These are phyloP conservation scores for Sarocladiaceae sp. DNA, from an alignment of 2,329 filamentous ascomycete species.

Conservation along the genomic window DNA sequence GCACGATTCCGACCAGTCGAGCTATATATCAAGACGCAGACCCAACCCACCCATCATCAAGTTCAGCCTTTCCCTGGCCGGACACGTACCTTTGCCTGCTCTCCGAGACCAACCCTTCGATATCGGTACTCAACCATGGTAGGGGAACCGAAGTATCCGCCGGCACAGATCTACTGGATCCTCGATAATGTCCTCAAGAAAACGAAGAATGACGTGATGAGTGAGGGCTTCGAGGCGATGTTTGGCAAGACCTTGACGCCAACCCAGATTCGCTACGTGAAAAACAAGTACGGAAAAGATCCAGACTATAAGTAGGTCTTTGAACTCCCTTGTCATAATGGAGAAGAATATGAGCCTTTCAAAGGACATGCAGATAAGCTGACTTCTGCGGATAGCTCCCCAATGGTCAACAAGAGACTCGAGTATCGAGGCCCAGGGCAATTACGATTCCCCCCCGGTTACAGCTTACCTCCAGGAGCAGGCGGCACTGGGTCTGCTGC, in stretches of 20 bases:
- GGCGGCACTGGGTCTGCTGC: too few species aligned
- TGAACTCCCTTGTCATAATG: not conserved
- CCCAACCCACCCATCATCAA: too few species aligned
- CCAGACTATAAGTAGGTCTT: slow-evolving; percentile 30
- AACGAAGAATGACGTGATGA: slow-evolving; percentile 20
- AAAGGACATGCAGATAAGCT: not conserved
- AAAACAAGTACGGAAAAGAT: slow-evolving; percentile 34
- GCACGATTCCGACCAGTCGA: too few species aligned
- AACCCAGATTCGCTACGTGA: slow-evolving; percentile 33
- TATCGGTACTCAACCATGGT: slow-evolving; percentile 27
- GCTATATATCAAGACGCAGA: too few species aligned
- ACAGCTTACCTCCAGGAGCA: not conserved
- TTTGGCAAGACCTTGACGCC: slow-evolving; percentile 24
- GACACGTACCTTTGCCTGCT: too few species aligned
- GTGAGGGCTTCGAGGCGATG: slow-evolving; percentile 18
- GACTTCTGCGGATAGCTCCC: not conserved
- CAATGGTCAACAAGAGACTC: slow-evolving; percentile 1
- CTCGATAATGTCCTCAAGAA: slow-evolving; percentile 22
- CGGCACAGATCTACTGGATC: slow-evolving; percentile 28
- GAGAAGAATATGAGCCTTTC: not conserved
- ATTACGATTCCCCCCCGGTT: not conserved
- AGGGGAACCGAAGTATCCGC: slow-evolving; percentile 27
- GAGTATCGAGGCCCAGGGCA: not conserved
- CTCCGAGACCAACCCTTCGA: too few species aligned
- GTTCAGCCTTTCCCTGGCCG: not conserved